Evolutionary conservation across 257 asterid species (phyloP).

Genomic region (Craterostigma plantagineum): DNA sequence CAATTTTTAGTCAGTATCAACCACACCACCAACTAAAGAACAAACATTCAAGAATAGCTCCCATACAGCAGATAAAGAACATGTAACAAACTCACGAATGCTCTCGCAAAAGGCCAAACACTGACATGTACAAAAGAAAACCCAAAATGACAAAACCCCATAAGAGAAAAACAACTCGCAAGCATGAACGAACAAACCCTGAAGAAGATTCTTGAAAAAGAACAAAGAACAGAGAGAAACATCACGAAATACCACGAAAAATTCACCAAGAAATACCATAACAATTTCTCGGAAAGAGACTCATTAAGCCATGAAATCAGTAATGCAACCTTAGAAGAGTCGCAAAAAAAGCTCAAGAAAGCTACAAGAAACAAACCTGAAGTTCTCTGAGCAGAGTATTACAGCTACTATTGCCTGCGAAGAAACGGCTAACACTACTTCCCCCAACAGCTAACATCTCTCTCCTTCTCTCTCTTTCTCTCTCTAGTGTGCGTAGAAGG

Average conservation of each 20-base stretch:
- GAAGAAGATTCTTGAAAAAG: not conserved
- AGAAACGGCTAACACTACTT: constrained; percentile 16
- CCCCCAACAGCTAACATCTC: constrained; percentile 39
- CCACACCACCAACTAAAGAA: too few relatives aligned
- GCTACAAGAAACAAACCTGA: constrained; percentile 35
- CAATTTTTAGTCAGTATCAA: too few relatives aligned
- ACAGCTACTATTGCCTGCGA: constrained; percentile 23
- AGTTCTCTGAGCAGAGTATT: constrained; percentile 53
- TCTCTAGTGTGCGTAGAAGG: too few relatives aligned
- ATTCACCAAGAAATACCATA: not conserved
- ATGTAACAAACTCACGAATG: not conserved
- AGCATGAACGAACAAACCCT: not conserved
- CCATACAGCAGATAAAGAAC: not conserved
- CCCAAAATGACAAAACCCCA: not conserved
- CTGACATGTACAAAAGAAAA: not conserved
- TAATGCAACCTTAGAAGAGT: not conserved
- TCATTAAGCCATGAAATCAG: not conserved
- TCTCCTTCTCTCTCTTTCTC: not conserved
- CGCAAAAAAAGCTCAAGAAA: not conserved
- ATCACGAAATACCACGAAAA: too few relatives aligned
- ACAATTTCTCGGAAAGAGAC: constrained; percentile 7
- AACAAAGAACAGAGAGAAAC: not conserved
- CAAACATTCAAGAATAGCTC: too few relatives aligned
- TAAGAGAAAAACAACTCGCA: not conserved
- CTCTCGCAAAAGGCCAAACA: not conserved